Evolutionary conservation across 768 basidiomycete genomes (phyloP).

Genomic region (Podaxis sp.): DNA sequence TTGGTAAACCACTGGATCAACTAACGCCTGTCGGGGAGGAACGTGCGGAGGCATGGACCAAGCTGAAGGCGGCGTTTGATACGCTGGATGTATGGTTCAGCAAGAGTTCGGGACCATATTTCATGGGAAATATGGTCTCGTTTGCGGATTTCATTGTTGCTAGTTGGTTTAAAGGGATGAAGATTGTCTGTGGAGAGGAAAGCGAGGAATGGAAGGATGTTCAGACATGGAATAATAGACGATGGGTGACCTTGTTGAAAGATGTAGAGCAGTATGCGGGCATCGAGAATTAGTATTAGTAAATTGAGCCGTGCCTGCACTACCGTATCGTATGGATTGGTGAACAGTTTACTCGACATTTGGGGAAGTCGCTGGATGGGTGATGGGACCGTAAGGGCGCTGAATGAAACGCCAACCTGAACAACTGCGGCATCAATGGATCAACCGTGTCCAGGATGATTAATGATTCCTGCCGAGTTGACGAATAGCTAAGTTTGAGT

Average conservation of each 20-base stretch:
- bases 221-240: constrained; percentile 34
- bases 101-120: neutral
- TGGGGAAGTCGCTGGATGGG: too few species aligned
- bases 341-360: too few species aligned
- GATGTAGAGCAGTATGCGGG: constrained; percentile 19
- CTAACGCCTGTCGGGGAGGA: constrained; percentile 5
- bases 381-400: too few species aligned
- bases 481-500: too few species aligned
- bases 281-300: neutral
- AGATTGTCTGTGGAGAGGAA: constrained; percentile 25
- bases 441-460: too few species aligned
- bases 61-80: constrained; percentile 7
- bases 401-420: too few species aligned
- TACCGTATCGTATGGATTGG: too few species aligned
- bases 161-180: constrained; percentile 28
- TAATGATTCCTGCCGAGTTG: too few species aligned
- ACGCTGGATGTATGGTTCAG: constrained; percentile 4
- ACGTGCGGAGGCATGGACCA: neutral
- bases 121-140: constrained; percentile 13
- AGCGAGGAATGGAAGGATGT: constrained; percentile 39
- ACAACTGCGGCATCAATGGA: too few species aligned
- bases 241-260: constrained; percentile 31
- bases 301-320: too few species aligned
- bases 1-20: neutral
- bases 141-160: constrained; percentile 41